A percentile compares a stretch with the other conserved stretches of the same genome.
These are phyloP conservation scores for Prinsepia uniflora DNA, from an alignment of 306 rosid genomes.

Conservation along the genomic window DNA sequence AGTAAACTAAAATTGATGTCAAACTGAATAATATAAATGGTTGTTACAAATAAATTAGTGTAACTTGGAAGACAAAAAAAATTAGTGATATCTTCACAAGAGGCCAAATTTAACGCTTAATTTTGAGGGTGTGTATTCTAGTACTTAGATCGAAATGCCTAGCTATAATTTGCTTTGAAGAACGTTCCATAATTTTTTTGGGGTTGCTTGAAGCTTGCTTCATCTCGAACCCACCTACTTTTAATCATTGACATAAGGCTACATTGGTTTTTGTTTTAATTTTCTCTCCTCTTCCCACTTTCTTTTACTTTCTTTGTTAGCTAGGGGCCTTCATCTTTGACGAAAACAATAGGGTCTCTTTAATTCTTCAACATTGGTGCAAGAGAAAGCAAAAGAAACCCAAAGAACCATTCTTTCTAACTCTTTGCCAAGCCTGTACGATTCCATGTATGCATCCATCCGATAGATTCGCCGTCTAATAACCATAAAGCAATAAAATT, in stretches of 20 bases:
- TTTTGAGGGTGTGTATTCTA: slow-evolving; percentile 7
- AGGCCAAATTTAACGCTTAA: slow-evolving; percentile 32
- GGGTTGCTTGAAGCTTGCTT: slow-evolving; percentile 55
- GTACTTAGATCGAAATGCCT: slow-evolving; percentile 29
- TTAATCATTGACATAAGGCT: slow-evolving; percentile 25
- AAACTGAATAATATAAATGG: not conserved
- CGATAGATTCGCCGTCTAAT: too few relatives aligned
- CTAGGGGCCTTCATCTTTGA: slow-evolving; percentile 63
- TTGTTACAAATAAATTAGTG: not conserved
- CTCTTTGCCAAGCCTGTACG: not conserved
- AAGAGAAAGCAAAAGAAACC: slow-evolving; percentile 58
- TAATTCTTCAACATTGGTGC: slow-evolving; percentile 48
- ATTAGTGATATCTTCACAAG: slow-evolving; percentile 19
- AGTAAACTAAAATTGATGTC: slow-evolving; percentile 13
- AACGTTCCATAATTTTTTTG: slow-evolving; percentile 40
- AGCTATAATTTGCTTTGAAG: slow-evolving; percentile 29
- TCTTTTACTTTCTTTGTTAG: slow-evolving; percentile 43
- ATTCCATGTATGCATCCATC: too few relatives aligned
- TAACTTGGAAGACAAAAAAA: slow-evolving; percentile 27
- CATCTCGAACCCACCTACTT: slow-evolving; percentile 23
- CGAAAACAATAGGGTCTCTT: slow-evolving; percentile 44
- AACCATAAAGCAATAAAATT: too few relatives aligned
- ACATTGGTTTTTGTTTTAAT: slow-evolving; percentile 7
- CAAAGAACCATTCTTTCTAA: slow-evolving; percentile 21
- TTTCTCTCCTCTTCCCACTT: not conserved